Evolutionary conservation across 2,329 filamentous ascomycete genomes (phyloP).

Genomic region (Aspergillus ruber): DNA sequence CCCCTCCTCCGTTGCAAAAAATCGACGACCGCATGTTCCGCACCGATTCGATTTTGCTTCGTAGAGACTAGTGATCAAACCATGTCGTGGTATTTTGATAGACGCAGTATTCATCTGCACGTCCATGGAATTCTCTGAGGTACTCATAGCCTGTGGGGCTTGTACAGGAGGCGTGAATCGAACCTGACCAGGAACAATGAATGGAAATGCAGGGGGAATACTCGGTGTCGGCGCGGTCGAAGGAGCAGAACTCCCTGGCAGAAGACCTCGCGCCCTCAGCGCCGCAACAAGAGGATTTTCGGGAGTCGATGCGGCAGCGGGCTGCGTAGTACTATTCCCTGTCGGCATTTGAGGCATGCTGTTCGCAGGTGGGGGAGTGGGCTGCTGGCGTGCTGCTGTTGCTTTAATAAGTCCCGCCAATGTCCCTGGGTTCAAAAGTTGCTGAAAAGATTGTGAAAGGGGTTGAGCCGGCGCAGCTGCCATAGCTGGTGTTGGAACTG

Average conservation of each 20-base stretch:
- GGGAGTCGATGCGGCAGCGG: conserved; percentile 35
- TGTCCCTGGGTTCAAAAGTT: conserved; percentile 37
- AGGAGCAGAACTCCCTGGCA: conserved; percentile 45
- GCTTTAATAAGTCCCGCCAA: conserved; percentile 41
- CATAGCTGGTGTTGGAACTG: conserved; percentile 28
- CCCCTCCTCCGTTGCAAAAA: conserved; percentile 68
- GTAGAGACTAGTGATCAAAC: conserved; percentile 68
- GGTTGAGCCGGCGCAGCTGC: conserved; percentile 39
- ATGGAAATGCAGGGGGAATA: conserved; percentile 34
- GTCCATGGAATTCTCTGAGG: conserved; percentile 22
- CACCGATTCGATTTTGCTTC: conserved; percentile 80
- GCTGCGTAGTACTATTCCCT: conserved; percentile 49
- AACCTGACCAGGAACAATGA: conserved; percentile 33
- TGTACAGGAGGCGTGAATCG: conserved; percentile 30
- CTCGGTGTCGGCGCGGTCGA: conserved; percentile 31
- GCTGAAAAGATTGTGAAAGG: conserved; percentile 28
- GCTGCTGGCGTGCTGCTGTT: conserved; percentile 34
- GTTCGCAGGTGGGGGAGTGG: conserved; percentile 40
- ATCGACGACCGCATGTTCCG: conserved; percentile 84
- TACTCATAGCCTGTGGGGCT: conserved; percentile 26
- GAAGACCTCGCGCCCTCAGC: conserved; percentile 61
- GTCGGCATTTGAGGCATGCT: conserved; percentile 50
- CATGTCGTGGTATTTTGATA: conserved; percentile 68
- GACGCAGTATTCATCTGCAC: conserved; percentile 58
- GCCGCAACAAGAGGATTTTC: conserved; percentile 60